phyloP scores from a whole-genome alignment of 305 asterid species.

The Fraxinus nigra region DNA sequence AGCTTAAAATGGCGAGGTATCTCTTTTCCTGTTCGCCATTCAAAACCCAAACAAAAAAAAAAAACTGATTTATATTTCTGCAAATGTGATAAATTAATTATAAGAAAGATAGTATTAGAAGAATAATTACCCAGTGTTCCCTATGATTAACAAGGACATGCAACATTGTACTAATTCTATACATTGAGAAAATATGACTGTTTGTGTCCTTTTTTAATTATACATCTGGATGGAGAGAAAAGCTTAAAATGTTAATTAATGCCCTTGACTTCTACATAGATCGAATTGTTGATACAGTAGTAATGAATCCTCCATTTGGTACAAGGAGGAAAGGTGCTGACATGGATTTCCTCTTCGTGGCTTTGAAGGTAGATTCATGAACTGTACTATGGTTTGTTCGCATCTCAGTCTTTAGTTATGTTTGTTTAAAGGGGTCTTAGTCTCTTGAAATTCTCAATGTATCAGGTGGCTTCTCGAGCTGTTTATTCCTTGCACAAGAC shows the following conservation, averaged over 20 bases:
- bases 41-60: not conserved
- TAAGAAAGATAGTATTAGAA: not conserved
- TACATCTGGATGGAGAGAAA: slow-evolving; percentile 9
- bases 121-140: not conserved
- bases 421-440: not conserved
- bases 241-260: slow-evolving; percentile 17
- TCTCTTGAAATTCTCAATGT: slow-evolving; percentile 13
- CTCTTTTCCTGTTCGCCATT: slow-evolving; percentile 18
- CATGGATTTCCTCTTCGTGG: slow-evolving; percentile 75
- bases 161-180: not conserved
- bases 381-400: slow-evolving; percentile 1
- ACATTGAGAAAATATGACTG: not conserved
- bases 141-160: not conserved
- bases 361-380: slow-evolving; percentile 58
- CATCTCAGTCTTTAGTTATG: not conserved
- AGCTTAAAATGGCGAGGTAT: slow-evolving; percentile 61
- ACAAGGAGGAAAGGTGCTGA: slow-evolving; percentile 97
- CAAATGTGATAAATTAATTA: not conserved
- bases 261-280: slow-evolving; percentile 39
- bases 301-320: slow-evolving; percentile 98
- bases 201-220: not conserved
- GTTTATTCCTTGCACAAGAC: slow-evolving; percentile 96
- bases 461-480: slow-evolving; percentile 84
- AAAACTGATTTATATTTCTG: not conserved
- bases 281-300: slow-evolving; percentile 64